Evolutionary conservation across 1,284 basidiomycete genomes (phyloP).

Genomic region (Moesziomyces sp.): DNA sequence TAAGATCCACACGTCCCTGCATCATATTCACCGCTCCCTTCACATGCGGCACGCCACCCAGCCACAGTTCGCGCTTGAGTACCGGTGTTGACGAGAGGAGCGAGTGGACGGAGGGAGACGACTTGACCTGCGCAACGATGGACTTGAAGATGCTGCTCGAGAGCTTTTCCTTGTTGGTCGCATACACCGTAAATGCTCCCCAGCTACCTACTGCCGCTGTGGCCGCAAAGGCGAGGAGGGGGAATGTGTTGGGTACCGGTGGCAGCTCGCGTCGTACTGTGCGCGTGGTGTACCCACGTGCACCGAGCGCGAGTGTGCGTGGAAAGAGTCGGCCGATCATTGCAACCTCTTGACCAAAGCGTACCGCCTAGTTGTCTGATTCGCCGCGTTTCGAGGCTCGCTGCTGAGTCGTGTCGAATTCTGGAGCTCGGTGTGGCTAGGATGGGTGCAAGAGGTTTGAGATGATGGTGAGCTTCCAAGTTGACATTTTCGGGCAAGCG

Average conservation of each 20-base stretch:
- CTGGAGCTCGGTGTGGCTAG: too few relatives aligned
- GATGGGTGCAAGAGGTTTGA: too few relatives aligned
- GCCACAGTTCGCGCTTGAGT: constrained; percentile 17
- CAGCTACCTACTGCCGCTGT: constrained; percentile 28
- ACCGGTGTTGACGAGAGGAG: constrained; percentile 33
- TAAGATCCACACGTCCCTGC: constrained; percentile 58
- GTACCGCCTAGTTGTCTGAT: too few relatives aligned
- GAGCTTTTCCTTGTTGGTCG: constrained; percentile 62
- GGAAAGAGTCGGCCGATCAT: too few relatives aligned
- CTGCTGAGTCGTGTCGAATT: too few relatives aligned
- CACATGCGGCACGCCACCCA: constrained; percentile 40
- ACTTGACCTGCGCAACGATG: constrained; percentile 48
- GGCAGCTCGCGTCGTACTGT: constrained; percentile 10
- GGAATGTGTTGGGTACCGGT: constrained; percentile 11
- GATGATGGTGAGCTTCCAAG: too few relatives aligned
- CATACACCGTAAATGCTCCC: constrained; percentile 48
- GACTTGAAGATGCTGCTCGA: constrained; percentile 49
- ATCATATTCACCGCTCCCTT: constrained; percentile 58
- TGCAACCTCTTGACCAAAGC: too few relatives aligned
- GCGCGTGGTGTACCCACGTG: too few relatives aligned
- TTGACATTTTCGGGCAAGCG: too few relatives aligned
- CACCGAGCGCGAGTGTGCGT: too few relatives aligned
- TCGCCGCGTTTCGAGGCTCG: too few relatives aligned
- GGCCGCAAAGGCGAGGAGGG: constrained; percentile 7
- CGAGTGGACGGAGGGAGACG: constrained; percentile 17